Base-by-base conservation (phyloP, 2,329 filamentous ascomycete genomes). In the Fusarium humuli region DNA sequence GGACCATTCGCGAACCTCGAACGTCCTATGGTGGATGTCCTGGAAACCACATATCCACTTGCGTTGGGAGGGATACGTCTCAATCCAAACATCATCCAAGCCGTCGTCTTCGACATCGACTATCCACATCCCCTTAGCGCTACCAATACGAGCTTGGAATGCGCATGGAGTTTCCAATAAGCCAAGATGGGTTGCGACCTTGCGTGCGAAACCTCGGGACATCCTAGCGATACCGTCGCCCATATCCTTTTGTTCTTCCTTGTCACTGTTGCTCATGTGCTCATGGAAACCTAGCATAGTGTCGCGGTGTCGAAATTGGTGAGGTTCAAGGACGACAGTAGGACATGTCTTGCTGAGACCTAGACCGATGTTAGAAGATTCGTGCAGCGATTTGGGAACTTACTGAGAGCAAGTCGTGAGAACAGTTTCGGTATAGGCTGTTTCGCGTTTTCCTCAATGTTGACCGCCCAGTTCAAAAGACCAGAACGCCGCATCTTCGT, bases 121-220 rank as follows among this genome's bases (percentile, higher is more conserved):
- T 48, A 91, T 84, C 92, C 92, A 94, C 69, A 94, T 83, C 0
- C 92, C 93, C 77, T 95, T 95, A 1, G 91, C 91, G 20, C 90
- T 88, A 12, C 88, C 91, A 37, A 94, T 86, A 1, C 93, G 86
- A 3, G 83, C 92, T 77, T 95, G 92, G 47, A 91, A 89, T 0
- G 85, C 90, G 34, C 87, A 87, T 0, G 91, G 91, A 0, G 87
- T 76, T n/a, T 86, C 83, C 0, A 76, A 70, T 0, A 91, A 78
- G 0, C 85, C 85, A 11, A 92, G 81, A 0, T 67, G 65, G 1
- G 82, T 75, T 27, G 85, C 83, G 7, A 94, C 83, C 44, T 81
- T 80, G 2, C 79, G 76, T 0, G 88, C 89, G 4, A 92, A 84
- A 2, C 81, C 85, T 6, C 83, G 81, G 0, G 92, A 94, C 70